Base-by-base conservation (phyloP, 169 alveolate genomes). In the Plasmodium ovale region DNA sequence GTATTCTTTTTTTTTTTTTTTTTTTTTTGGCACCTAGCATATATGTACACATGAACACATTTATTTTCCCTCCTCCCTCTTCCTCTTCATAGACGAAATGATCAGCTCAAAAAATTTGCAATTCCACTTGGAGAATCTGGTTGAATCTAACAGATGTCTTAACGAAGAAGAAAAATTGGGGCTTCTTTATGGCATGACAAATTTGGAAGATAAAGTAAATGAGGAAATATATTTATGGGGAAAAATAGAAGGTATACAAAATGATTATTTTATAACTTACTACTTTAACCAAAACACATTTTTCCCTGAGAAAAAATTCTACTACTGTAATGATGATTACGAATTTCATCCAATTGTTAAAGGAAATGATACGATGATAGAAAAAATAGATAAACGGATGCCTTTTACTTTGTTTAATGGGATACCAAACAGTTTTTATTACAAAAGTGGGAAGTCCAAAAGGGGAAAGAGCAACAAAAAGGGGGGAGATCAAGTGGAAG, bases 151-250 rank as follows among this genome's bases (percentile, higher is more conserved):
- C 73, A 74, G 88, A 51, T 74, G 88, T 35, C 60, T 74, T 33
- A 74, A 74, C 39, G 77, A 74, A 31, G 88, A 74, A 23, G 88
- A 74, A 16, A 74, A 74, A 47, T 23, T 74, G 6, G 88, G 88
- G 64, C 7, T 74, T 21, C 25, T 59, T 25, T 59, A 39, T 68
- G 88, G 88, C 25, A 74, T 74, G 88, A 74, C 74, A 16, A 56
- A 60, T 29, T 74, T 74, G 54, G 88, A 74, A 53, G 88, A 74
- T 1, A 16, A 74, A 42, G n/a, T 60, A 74, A 74, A 74, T 19
- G 62, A 74, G 25, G 69, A 74, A 47, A 54, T 74, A n/a, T 74
- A 60, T 60, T 9, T 74, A 25, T 74, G 88, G 88, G 88, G 88
- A 5, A 74, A 74, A 60, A 74, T 74, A 42, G 88, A 74, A 44